Base-by-base conservation (phyloP, 1,139 yeast genomes). In the Torulaspora pretoriensis region DNA sequence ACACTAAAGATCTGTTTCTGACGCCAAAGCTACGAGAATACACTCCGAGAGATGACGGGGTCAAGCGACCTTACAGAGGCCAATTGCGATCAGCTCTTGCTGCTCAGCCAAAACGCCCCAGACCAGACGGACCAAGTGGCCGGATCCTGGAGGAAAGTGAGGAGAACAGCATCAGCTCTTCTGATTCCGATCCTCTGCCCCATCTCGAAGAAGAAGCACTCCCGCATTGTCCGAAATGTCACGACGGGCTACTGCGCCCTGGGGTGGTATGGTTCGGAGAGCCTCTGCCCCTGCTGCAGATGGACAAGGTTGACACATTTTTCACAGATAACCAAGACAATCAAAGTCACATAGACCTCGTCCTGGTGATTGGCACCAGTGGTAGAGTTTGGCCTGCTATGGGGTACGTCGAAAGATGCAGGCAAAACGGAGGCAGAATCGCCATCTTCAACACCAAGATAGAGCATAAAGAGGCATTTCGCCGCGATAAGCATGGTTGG, bases 251-350 rank as follows among this genome's bases (percentile, higher is more conserved):
- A 17, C 65, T 88, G 45, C 71, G 96, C 23, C 96, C 97, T 0
- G 96, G 94, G 0, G 94, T 89, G 4, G 92, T 87, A 2, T 88
- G 96, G 96, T 87, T 83, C 66, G 96, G 96, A 3, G 97, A 88
- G 63, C 74, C 88, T 8, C 67, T 88, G 38, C 87, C 95, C 0
- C 65, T 85, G 46, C 68, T 68, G 38, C 74, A 74, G 8, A 74
- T 88, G 46, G 81, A 80, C 49, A 68, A 68, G 31, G 86, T 88
- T 4, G 96, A 88, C 65, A 77, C 75, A 38, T 88, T 84, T 54
- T 73, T 87, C n/a, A 38, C 36, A 9, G 36, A 28, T 10, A 12
- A 32, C 10, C 35, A 36, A 16, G 40, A 38, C 26, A 60, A 68
- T 22, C 65, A 68, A 16, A 38, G 17, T 13, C 68, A 71, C 8